phyloP scores from a whole-genome alignment of 441 rosid species.

The Omphalea diandra region DNA sequence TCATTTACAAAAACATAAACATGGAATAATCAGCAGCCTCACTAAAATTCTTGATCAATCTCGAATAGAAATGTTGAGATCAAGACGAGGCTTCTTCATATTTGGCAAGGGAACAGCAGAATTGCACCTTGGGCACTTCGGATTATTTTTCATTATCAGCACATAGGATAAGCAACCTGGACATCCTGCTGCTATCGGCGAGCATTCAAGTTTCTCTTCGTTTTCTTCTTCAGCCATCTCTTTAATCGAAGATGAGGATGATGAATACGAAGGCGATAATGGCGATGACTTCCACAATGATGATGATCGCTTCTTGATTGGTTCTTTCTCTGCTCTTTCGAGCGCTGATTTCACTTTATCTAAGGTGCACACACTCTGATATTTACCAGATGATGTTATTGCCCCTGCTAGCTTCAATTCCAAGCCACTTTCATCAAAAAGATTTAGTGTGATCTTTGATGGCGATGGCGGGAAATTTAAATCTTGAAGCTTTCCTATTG shows the following conservation, averaged over 20 bases:
- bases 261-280: constrained; percentile 41
- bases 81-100: constrained; percentile 69
- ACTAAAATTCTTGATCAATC: background rate
- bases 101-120: constrained; percentile 53
- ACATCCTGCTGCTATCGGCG: constrained; percentile 70
- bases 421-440: constrained; percentile 52
- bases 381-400: constrained; percentile 33
- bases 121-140: constrained; percentile 78
- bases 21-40: too few relatives aligned
- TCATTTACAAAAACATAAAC: constrained; percentile 43
- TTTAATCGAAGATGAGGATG: constrained; percentile 37
- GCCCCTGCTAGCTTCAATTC: constrained; percentile 47
- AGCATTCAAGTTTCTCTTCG: constrained; percentile 19
- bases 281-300: constrained; percentile 34
- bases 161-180: constrained; percentile 79
- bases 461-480: constrained; percentile 60
- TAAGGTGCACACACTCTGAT: constrained; percentile 81
- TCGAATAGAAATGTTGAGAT: constrained; percentile 78
- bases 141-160: constrained; percentile 52
- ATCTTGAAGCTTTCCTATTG: constrained; percentile 53
- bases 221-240: constrained; percentile 34
- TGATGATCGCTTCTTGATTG: constrained; percentile 39
- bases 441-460: constrained; percentile 44
- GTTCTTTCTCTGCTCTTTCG: constrained; percentile 58
- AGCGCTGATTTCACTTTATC: constrained; percentile 78